A percentile compares a stretch with the other conserved stretches of the same genome.
phyloP scores from a whole-genome alignment of 305 asterid genomes.

The Andrographis paniculata region DNA sequence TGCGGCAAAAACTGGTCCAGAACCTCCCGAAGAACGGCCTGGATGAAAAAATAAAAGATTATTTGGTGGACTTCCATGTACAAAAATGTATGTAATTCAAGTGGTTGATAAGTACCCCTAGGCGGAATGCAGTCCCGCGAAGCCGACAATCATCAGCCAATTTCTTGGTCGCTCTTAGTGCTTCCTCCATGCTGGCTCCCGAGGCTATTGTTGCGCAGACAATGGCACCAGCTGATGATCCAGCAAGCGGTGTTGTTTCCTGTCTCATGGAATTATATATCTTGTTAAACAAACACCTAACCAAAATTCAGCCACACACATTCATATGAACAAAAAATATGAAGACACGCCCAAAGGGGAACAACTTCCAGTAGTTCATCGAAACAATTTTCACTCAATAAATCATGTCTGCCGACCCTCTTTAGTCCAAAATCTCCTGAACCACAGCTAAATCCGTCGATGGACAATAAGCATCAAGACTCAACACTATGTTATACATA shows the following conservation, averaged over 20 bases:
- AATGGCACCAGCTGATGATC: slow-evolving; percentile 96
- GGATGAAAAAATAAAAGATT: slow-evolving; percentile 14
- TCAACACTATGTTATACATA: too few species aligned
- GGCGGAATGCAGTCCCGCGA: slow-evolving; percentile 93
- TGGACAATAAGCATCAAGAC: too few species aligned
- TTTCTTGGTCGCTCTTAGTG: slow-evolving; percentile 67
- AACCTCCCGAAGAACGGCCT: slow-evolving; percentile 92
- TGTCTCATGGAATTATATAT: too few species aligned
- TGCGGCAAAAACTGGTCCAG: slow-evolving; percentile 64
- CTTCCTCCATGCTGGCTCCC: slow-evolving; percentile 84
- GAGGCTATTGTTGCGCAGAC: slow-evolving; percentile 92
- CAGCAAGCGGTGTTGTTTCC: slow-evolving; percentile 95
- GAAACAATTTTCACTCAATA: too few species aligned
- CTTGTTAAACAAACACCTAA: too few species aligned
- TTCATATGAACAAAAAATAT: too few species aligned
- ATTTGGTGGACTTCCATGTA: background rate
- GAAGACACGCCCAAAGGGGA: too few species aligned
- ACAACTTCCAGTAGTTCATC: too few species aligned
- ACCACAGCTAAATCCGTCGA: too few species aligned
- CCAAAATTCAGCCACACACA: too few species aligned
- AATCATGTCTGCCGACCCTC: too few species aligned
- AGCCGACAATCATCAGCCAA: slow-evolving; percentile 86
- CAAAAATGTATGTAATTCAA: background rate
- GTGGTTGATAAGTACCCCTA: background rate
- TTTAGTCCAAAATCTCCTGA: too few species aligned